Conservation (phyloP, 345 rosid species). For the Pistacia integerrima region DNA sequence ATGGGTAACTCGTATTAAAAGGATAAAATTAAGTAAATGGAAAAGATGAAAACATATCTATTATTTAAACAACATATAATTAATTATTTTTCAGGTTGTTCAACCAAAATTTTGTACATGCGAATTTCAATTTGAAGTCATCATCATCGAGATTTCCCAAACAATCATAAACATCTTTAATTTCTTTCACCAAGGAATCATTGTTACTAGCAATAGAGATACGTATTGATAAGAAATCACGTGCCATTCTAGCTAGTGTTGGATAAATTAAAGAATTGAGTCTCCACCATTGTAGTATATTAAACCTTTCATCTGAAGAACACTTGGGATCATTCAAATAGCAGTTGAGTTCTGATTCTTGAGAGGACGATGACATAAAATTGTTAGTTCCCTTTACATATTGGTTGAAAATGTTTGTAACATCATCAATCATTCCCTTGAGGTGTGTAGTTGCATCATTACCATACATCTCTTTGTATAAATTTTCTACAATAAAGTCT, state of each 20-base stretch:
- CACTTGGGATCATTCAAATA: background rate
- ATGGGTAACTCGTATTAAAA: too few relatives aligned
- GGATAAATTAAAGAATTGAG: background rate
- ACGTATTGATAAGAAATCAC: too few relatives aligned
- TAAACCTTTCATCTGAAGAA: background rate
- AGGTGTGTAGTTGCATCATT: background rate
- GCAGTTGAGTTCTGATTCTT: background rate
- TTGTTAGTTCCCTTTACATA: background rate
- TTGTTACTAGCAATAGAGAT: too few relatives aligned
- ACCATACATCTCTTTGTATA: background rate
- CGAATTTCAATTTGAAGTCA: too few relatives aligned
- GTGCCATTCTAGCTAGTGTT: background rate
- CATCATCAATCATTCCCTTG: background rate
- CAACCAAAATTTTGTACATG: too few relatives aligned
- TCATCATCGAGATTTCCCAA: too few relatives aligned
- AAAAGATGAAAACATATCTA: too few relatives aligned
- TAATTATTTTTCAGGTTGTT: too few relatives aligned
- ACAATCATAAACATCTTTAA: too few relatives aligned
- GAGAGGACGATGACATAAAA: background rate
- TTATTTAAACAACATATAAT: too few relatives aligned
- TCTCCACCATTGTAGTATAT: slow-evolving; percentile 21
- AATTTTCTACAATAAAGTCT: background rate
- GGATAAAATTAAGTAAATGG: too few relatives aligned
- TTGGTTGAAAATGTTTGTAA: background rate
- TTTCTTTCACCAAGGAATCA: too few relatives aligned